A percentile compares a stretch with the other conserved stretches of the same genome.
phyloP scores from a whole-genome alignment of 164 flowering plant genomes.

The Protea cynaroides region DNA sequence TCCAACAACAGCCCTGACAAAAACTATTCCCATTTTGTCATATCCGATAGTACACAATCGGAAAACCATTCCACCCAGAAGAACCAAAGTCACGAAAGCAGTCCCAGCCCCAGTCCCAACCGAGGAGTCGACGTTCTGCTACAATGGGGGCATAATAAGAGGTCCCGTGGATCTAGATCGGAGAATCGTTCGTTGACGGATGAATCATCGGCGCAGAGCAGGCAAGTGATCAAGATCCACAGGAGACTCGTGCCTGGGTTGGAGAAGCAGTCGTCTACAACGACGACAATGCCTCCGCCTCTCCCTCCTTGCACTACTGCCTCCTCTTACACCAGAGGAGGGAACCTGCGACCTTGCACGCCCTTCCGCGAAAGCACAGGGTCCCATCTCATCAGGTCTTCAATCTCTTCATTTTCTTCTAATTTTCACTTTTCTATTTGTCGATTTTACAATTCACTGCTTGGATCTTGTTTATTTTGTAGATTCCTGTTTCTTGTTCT shows the following conservation, averaged over 20 bases:
- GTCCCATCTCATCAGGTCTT: slow-evolving; percentile 16
- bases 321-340: slow-evolving; percentile 9
- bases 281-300: slow-evolving; percentile 14
- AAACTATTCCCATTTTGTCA: slow-evolving; percentile 5
- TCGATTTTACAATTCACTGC: too few relatives aligned
- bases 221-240: slow-evolving; percentile 24
- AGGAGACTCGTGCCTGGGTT: slow-evolving; percentile 13
- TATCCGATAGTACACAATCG: slow-evolving; percentile 11
- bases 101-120: slow-evolving; percentile 7
- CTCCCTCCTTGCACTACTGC: slow-evolving; percentile 1
- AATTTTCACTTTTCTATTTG: too few relatives aligned
- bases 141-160: slow-evolving; percentile 43
- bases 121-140: slow-evolving; percentile 21
- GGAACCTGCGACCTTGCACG: slow-evolving; percentile 17
- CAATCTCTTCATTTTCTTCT: not conserved
- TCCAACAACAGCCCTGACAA: slow-evolving; percentile 16
- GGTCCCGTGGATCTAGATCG: slow-evolving; percentile 29
- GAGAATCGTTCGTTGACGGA: slow-evolving; percentile 15
- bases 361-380: slow-evolving; percentile 18
- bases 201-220: slow-evolving; percentile 17
- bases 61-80: slow-evolving; percentile 7
- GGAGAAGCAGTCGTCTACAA: slow-evolving; percentile 8
- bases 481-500: not conserved
- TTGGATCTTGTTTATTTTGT: not conserved
- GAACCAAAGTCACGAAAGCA: slow-evolving; percentile 12